These are phyloP conservation scores for Macadamia tetraphylla DNA, from an alignment of 164 flowering plant genomes.

Conservation along the genomic window DNA sequence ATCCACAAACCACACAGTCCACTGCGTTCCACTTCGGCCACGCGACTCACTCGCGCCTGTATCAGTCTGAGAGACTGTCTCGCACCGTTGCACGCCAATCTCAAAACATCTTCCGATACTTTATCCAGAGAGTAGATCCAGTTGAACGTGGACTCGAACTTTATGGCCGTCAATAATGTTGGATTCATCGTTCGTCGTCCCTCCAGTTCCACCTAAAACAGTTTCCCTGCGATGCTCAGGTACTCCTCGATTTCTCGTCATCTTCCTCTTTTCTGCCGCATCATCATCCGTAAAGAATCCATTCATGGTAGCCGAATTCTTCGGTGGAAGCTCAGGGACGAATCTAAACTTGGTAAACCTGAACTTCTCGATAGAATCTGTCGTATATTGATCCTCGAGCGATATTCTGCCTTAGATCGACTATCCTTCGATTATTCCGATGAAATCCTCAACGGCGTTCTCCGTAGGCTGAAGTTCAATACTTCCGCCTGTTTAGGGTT, in stretches of 20 bases:
- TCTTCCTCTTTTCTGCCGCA: neutral
- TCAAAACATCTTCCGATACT: no score
- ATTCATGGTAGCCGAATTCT: constrained; percentile 33
- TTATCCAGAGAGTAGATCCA: no score
- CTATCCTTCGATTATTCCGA: constrained; percentile 60
- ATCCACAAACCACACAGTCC: no score
- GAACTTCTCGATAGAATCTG: constrained; percentile 51
- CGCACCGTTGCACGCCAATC: no score
- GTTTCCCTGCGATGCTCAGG: constrained; percentile 20
- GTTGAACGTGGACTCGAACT: neutral
- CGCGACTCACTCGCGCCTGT: no score
- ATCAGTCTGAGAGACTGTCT: no score
- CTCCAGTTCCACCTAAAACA: constrained; percentile 4
- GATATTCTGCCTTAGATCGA: constrained; percentile 31
- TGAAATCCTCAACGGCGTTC: constrained; percentile 48
- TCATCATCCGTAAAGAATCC: constrained; percentile 7
- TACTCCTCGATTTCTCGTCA: constrained; percentile 6
- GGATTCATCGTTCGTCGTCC: constrained; percentile 1
- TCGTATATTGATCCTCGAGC: constrained; percentile 53
- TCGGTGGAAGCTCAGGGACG: constrained; percentile 45
- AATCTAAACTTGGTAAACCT: constrained; percentile 32
- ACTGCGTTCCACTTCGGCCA: no score
- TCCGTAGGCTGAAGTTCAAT: constrained; percentile 44
- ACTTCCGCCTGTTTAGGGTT: constrained; percentile 49
- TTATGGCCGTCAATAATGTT: constrained; percentile 3